phyloP scores from a whole-genome alignment of 2,329 filamentous ascomycete species.

The Sodiomyces alkalinus region DNA sequence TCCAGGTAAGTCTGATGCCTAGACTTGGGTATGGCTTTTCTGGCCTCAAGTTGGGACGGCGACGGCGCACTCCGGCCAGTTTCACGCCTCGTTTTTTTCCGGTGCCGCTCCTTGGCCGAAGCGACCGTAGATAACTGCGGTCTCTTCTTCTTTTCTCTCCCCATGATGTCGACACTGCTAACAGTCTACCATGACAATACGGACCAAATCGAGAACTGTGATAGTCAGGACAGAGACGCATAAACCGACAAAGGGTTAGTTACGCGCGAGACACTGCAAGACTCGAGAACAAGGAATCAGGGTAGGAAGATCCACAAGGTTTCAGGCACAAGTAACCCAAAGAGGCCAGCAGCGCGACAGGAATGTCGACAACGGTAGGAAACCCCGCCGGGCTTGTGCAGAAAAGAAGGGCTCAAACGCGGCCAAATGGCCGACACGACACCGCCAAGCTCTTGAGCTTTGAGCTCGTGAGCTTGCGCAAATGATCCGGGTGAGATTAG shows the following conservation, averaged over 20 bases:
- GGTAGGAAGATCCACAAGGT: too few relatives aligned
- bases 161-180: constrained; percentile 5
- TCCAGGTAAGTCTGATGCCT: constrained; percentile 50
- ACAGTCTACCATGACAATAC: constrained; percentile 8
- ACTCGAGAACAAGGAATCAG: too few relatives aligned
- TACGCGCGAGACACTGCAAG: too few relatives aligned
- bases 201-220: not conserved
- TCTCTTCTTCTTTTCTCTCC: constrained; percentile 8
- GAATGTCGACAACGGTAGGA: too few relatives aligned
- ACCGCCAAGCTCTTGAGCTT: too few relatives aligned
- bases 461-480: too few relatives aligned
- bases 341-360: too few relatives aligned
- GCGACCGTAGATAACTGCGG: constrained; percentile 2
- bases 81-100: constrained; percentile 4
- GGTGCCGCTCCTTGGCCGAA: constrained; percentile 7
- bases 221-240: not conserved
- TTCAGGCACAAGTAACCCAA: too few relatives aligned
- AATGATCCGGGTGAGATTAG: too few relatives aligned
- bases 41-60: constrained; percentile 19
- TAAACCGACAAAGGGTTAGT: not conserved
- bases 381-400: too few relatives aligned
- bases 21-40: constrained; percentile 23
- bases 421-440: too few relatives aligned
- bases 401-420: too few relatives aligned
- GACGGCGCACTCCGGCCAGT: constrained; percentile 17